phyloP scores from a whole-genome alignment of 352 stramenopile genomes.

The Nothophytophthora sp. region DNA sequence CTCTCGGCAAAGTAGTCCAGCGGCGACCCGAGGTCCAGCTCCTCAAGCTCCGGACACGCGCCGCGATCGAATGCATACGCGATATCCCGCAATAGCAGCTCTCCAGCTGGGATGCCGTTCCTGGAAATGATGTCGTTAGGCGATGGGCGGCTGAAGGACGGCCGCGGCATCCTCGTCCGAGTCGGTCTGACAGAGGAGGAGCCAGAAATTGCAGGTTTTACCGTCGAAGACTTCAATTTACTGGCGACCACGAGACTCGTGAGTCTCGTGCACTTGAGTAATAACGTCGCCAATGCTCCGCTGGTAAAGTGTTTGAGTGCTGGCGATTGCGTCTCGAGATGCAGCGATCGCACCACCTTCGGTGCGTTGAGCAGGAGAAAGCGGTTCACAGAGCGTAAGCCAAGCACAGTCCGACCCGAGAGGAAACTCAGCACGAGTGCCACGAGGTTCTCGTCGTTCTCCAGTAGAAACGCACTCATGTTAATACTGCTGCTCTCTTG shows the following conservation, averaged over 20 bases:
- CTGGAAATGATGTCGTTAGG: constrained; percentile 2
- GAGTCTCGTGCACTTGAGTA: constrained; percentile 39
- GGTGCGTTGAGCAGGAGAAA: constrained; percentile 43
- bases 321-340: constrained; percentile 34
- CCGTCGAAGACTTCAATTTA: constrained; percentile 14
- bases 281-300: constrained; percentile 28
- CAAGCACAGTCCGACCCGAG: constrained; percentile 43
- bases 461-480: constrained; percentile 30
- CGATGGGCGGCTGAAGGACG: constrained; percentile 17
- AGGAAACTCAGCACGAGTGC: constrained; percentile 50
- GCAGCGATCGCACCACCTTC: constrained; percentile 40
- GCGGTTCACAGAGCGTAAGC: constrained; percentile 37
- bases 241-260: constrained; percentile 41
- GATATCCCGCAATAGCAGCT: constrained; percentile 23
- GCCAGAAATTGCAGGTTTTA: neutral
- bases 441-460: constrained; percentile 50
- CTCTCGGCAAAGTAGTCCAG: constrained; percentile 65
- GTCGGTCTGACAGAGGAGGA: neutral
- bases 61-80: constrained; percentile 26
- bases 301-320: constrained; percentile 24
- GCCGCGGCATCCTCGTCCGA: constrained; percentile 10
- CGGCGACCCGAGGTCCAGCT: constrained; percentile 39
- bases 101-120: constrained; percentile 9
- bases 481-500: neutral
- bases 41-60: constrained; percentile 34